Evolutionary conservation across 768 basidiomycete species (phyloP), one percentile per base, ranked within the genome.

Genomic region (Phylloporus arenicola): DNA sequence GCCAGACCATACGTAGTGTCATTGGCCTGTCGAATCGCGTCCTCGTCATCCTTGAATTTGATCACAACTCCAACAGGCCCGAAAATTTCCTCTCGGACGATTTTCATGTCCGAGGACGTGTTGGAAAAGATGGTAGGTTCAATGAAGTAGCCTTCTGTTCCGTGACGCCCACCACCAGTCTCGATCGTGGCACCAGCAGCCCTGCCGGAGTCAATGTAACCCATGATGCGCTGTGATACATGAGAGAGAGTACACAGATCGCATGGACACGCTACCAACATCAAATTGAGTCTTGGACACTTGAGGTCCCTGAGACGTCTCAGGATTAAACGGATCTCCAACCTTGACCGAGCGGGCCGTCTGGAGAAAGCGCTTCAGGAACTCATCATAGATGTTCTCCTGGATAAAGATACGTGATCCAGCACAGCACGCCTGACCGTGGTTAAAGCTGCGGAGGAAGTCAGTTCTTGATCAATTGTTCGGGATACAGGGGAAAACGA

Each of bases 1-100:
- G 91, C 92, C 40, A 96, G 80, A 51, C 94, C 94, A 67, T 93
- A 95, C 44, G 72, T 61, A 0, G 88, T 86, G 64, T 95, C 85
- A 69, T 99, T 99, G 24, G 92, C 95, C 61, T 80, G 76, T 42
- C 65, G 68, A 57, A 89, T 69, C 34, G 82, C 83, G 50, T 88
- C 81, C 57, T 79, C 76, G 53, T 80, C 81, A 45, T 79, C 76
- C 59, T 83, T 78, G 72, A 92, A 92, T 64, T 83, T 84, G 72
- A 84, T 77, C 34, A 92, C 70, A 24, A 83, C 86, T 48, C 81
- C 81, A 37, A 90, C 86, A 6, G 89, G 88, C 3, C 88, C 88
- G 56, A 91, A 90, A 54, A 90, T 89, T 67, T 91, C 82, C 59
- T 86, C 83, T 48, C 64, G 65, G 12, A 86, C 83, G 50, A 91